phyloP scores from a whole-genome alignment of 805 yeast species.

The Kodamaea nitidulidarum region DNA sequence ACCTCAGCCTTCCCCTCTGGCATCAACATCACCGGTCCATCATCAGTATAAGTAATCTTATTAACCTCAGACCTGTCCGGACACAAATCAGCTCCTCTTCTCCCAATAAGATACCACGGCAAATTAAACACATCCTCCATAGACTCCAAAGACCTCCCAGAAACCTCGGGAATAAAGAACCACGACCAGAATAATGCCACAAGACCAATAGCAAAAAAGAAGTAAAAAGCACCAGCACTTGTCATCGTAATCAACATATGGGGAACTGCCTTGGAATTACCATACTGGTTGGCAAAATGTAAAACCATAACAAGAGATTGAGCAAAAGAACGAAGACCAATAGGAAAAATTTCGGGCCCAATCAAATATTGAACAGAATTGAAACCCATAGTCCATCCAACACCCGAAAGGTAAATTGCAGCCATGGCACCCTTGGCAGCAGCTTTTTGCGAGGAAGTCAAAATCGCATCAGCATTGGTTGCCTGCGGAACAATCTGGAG shows the following conservation, averaged over 20 bases:
- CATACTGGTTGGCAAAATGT: slow-evolving; percentile 26
- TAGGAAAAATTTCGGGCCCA: slow-evolving; percentile 24
- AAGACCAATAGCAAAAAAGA: slow-evolving; percentile 18
- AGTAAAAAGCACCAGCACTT: slow-evolving; percentile 22
- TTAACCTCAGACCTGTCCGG: slow-evolving; percentile 24
- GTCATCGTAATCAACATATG: slow-evolving; percentile 21
- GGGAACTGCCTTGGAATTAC: slow-evolving; percentile 25
- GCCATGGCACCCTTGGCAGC: slow-evolving; percentile 22
- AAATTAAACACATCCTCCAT: slow-evolving; percentile 25
- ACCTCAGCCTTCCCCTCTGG: neutral
- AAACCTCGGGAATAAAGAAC: slow-evolving; percentile 24
- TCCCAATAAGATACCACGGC: slow-evolving; percentile 26
- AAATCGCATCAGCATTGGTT: slow-evolving; percentile 8
- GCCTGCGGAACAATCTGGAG: slow-evolving; percentile 21
- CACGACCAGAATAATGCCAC: slow-evolving; percentile 21
- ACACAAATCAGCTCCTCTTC: slow-evolving; percentile 22
- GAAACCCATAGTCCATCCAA: slow-evolving; percentile 25
- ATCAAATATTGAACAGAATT: slow-evolving; percentile 22
- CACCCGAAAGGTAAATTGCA: slow-evolving; percentile 21
- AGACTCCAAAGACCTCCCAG: slow-evolving; percentile 24
- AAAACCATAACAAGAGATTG: slow-evolving; percentile 23
- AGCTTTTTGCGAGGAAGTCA: slow-evolving; percentile 14
- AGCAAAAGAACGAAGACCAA: slow-evolving; percentile 22
- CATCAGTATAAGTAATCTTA: slow-evolving; percentile 11
- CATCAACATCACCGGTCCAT: slow-evolving; percentile 1